Percentiles rank a stretch among this genome's conserved stretches.
Conservation (phyloP, 176 grass and related monocot genomes). For the Themeda triandra region DNA sequence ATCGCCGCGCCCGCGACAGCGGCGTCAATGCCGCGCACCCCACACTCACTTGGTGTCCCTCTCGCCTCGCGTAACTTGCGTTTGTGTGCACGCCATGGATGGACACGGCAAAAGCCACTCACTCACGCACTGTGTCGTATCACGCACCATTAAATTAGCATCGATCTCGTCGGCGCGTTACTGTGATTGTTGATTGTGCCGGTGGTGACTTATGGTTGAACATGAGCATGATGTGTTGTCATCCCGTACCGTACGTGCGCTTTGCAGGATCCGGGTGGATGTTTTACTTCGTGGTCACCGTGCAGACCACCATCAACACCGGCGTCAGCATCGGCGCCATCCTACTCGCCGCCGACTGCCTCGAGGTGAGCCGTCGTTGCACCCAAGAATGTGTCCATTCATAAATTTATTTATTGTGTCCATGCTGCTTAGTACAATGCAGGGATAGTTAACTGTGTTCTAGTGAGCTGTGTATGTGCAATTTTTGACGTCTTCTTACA, state of each 20-base stretch:
- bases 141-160: background rate
- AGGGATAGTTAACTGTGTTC: background rate
- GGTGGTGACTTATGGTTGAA: background rate
- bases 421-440: background rate
- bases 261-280: slow-evolving; percentile 81
- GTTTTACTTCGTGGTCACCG: slow-evolving; percentile 81
- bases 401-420: background rate
- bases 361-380: slow-evolving; percentile 53
- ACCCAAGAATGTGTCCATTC: background rate
- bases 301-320: slow-evolving; percentile 81
- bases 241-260: background rate
- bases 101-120: too few species aligned
- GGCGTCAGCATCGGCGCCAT: slow-evolving; percentile 85
- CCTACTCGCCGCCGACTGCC: slow-evolving; percentile 75
- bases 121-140: background rate
- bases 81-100: slow-evolving; percentile 19
- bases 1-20: slow-evolving; percentile 25
- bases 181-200: background rate
- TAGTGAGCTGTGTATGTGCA: background rate
- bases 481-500: background rate
- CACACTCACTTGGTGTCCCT: too few species aligned
- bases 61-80: background rate
- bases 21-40: slow-evolving; percentile 9
- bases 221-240: background rate
- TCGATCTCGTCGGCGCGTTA: background rate